Conservation (phyloP, 2,329 filamentous ascomycete species). For the Diaporthe sp. region DNA sequence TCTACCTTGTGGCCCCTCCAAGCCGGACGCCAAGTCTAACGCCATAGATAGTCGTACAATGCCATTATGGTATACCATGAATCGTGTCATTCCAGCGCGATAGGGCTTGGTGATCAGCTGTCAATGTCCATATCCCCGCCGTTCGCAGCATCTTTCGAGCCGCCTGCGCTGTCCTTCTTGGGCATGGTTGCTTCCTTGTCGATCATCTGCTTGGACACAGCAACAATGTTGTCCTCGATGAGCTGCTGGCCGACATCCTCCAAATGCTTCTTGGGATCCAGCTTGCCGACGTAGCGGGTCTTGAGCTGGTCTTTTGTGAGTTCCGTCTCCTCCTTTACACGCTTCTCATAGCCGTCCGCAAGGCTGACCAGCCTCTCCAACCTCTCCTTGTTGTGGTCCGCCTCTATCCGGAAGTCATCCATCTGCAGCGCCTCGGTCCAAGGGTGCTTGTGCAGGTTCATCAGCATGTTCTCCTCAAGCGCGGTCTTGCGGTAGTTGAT, state of each 20-base stretch:
- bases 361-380: constrained; percentile 90
- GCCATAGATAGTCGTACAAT: constrained; percentile 42
- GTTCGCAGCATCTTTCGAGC: constrained; percentile 64
- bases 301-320: constrained; percentile 97
- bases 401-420: constrained; percentile 93
- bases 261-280: constrained; percentile 99
- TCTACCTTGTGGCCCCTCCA: constrained; percentile 39
- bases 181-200: constrained; percentile 98
- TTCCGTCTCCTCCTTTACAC: constrained; percentile 98
- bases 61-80: constrained; percentile 42
- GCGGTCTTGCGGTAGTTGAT: constrained; percentile 99
- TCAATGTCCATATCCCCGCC: constrained; percentile 80
- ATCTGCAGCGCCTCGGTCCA: constrained; percentile 99
- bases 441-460: constrained; percentile 99
- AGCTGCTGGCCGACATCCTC: constrained; percentile 96
- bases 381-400: constrained; percentile 86
- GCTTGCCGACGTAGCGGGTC: constrained; percentile 98
- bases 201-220: constrained; percentile 99
- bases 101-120: constrained; percentile 58
- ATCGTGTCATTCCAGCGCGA: constrained; percentile 29
- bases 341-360: constrained; percentile 97
- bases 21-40: constrained; percentile 39
- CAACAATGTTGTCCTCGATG: constrained; percentile 99
- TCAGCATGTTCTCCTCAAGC: constrained; percentile 98
- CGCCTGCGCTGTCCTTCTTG: constrained; percentile 70